Evolutionary conservation across 139 green algal genomes (phyloP).

Genomic region (Prasinococcaceae sp.): DNA sequence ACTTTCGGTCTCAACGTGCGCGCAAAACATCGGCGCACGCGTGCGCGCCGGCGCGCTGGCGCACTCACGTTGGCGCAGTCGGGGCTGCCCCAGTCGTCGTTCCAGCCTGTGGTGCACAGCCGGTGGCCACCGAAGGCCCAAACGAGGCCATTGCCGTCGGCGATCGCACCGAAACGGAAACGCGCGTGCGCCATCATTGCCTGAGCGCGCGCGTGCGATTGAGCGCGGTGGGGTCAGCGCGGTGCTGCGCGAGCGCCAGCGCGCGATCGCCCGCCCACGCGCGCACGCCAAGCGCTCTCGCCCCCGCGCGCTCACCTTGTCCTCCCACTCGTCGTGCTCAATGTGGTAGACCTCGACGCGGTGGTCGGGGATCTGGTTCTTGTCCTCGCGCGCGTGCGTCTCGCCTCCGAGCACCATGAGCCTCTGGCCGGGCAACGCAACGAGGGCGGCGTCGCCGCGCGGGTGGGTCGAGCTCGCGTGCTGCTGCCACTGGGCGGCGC

Average conservation of each 20-base stretch:
- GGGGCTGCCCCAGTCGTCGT: not conserved
- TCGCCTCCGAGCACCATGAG: constrained; percentile 13
- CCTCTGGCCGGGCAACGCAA: not conserved
- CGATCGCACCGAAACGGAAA: constrained; percentile 5
- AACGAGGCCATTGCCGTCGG: not conserved
- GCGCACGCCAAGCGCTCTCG: no score
- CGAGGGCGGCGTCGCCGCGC: constrained; percentile 6
- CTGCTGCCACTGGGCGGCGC: not conserved
- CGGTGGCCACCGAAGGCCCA: constrained; percentile 9
- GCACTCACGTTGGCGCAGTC: no score
- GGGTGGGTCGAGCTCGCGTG: not conserved
- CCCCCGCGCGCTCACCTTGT: no score
- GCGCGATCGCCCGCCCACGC: no score
- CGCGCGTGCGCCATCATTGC: constrained; percentile 4
- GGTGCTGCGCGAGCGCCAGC: no score
- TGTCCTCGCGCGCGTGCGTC: constrained; percentile 1
- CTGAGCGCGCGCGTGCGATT: no score
- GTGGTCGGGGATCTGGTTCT: constrained; percentile 2
- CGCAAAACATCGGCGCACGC: no score
- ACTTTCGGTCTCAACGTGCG: no score
- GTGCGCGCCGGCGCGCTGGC: no score
- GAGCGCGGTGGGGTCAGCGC: no score
- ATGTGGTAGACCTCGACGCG: constrained; percentile 5
- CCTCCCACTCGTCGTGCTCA: constrained; percentile 6
- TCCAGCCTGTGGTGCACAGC: constrained; percentile 1